A percentile compares a stretch with the other conserved stretches of the same genome.
phyloP scores from a whole-genome alignment of 805 yeast species.

The Pichia phayaonensis region DNA sequence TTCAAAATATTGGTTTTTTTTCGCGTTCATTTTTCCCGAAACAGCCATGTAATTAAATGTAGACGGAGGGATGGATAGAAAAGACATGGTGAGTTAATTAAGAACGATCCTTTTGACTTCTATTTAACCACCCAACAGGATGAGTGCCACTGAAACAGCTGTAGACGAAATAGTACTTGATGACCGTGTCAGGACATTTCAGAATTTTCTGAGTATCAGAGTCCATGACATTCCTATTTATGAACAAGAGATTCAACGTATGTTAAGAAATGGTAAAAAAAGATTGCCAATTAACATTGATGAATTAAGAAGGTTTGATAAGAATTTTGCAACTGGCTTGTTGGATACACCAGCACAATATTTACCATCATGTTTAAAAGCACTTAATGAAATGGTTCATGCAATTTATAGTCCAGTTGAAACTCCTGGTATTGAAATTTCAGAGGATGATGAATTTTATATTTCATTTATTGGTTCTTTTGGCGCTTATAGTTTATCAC shows the following conservation, averaged over 20 bases:
- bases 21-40: conserved; percentile 1
- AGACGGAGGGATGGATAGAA: neutral
- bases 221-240: conserved; percentile 47
- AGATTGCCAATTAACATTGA: conserved; percentile 75
- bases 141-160: neutral
- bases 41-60: conserved; percentile 1
- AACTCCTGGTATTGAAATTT: conserved; percentile 43
- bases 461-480: conserved; percentile 85
- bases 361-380: conserved; percentile 84
- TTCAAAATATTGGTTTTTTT: neutral
- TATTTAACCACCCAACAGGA: neutral
- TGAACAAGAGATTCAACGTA: conserved; percentile 58
- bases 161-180: conserved; percentile 42
- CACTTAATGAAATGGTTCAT: conserved; percentile 70
- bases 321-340: conserved; percentile 66
- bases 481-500: conserved; percentile 80
- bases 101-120: neutral
- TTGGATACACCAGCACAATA: conserved; percentile 73
- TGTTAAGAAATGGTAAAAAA: conserved; percentile 59
- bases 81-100: neutral
- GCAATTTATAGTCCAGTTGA: conserved; percentile 61
- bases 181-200: conserved; percentile 82
- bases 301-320: conserved; percentile 78
- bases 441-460: conserved; percentile 58
- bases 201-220: conserved; percentile 66